These are phyloP conservation scores for Solanum sejunctum DNA, from an alignment of 257 asterid species.

Conservation along the genomic window DNA sequence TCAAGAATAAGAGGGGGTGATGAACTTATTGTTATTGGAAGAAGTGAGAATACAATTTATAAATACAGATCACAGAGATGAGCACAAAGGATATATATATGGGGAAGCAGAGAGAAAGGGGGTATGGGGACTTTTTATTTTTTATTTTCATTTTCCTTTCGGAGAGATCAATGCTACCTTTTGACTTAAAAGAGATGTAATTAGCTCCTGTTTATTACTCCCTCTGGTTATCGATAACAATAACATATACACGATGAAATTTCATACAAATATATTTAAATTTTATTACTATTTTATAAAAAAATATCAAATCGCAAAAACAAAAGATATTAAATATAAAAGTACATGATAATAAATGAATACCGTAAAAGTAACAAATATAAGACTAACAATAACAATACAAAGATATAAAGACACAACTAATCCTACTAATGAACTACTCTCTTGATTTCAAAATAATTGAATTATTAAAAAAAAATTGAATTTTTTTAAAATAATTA, in stretches of 20 bases:
- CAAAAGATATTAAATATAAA: too few species aligned
- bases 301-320: too few species aligned
- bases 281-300: fast-evolving
- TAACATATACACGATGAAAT: too few species aligned
- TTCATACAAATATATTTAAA: too few species aligned
- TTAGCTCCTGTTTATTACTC: neutral
- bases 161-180: slow-evolving; percentile 12
- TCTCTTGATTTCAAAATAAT: too few species aligned
- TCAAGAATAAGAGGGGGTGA: neutral
- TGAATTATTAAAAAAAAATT: too few species aligned
- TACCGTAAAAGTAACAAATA: too few species aligned
- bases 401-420: too few species aligned
- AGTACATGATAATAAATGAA: too few species aligned
- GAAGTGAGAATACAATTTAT: neutral
- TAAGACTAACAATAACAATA: too few species aligned
- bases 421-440: too few species aligned
- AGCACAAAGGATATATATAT: neutral
- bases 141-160: neutral
- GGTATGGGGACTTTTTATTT: neutral
- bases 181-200: slow-evolving; percentile 4
- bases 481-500: too few species aligned
- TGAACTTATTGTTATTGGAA: neutral
- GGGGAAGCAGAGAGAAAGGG: neutral
- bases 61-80: neutral
- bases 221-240: fast-evolving